Evolutionary conservation across 352 stramenopile genomes (phyloP), one percentile per base, ranked within the genome.

Genomic region (Phytopythium sindhum): DNA sequence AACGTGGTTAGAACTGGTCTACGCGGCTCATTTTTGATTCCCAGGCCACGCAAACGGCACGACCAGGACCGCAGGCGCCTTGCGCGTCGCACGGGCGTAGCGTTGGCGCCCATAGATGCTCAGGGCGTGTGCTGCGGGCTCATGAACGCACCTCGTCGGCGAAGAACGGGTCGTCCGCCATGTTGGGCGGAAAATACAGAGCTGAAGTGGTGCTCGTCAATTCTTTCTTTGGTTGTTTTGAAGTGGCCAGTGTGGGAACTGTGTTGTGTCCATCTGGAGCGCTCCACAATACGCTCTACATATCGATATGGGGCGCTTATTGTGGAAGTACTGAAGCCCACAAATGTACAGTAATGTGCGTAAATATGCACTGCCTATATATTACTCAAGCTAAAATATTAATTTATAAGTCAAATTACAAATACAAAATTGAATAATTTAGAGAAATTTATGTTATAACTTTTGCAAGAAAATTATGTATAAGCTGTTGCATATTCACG

Each of bases 111-210:
- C 29, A 47, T 7, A 37, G 41, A 31, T 1, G 4, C 4, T 37
- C 33, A 53, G 23, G 9, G 2, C 39, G 39, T 23, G 48, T 24
- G 48, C 10, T 10, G 41, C 3, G 28, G 26, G 12, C 50, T 58
- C 37, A 21, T 29, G 29, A 41, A 57, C 24, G 47, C n/a, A 37
- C 50, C 52, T 74, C 75, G 68, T 84, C 75, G 51, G 70, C 73
- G 60, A 84, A 84, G 70, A 84, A 84, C 70, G 75, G 75, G 47
- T 84, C 75, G 53, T 65, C 52, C 52, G 52, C 52, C 52, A 57
- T 57, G 52, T 14, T 39, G n/a, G 50, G 3, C 24, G 50, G 24
- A 56, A 26, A 12, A 28, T 10, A 21, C 10, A 21, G 26, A 52
- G 45, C 10, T 52, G 45, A 52, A 52, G 45, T 52, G 45, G 45